A percentile compares a stretch with the other conserved stretches of the same genome.
These are phyloP conservation scores for Cryomyces minteri DNA, from an alignment of 495 filamentous ascomycete genomes.

Conservation along the genomic window DNA sequence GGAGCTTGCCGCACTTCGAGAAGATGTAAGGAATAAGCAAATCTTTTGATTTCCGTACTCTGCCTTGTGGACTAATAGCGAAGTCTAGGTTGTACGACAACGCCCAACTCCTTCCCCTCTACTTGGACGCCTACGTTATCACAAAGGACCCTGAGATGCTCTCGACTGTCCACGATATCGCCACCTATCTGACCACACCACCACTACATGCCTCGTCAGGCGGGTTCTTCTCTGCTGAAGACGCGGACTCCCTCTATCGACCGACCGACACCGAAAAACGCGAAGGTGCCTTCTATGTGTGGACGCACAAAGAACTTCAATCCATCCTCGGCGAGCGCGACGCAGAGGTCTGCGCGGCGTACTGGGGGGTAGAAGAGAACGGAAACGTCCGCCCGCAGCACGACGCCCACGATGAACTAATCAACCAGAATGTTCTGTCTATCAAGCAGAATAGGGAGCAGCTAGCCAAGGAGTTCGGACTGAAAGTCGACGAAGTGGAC, in stretches of 20 bases:
- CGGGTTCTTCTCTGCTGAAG: conserved; percentile 79
- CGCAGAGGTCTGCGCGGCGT: conserved; percentile 56
- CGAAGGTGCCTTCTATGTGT: conserved; percentile 91
- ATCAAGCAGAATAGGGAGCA: conserved; percentile 40
- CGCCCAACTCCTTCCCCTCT: conserved; percentile 68
- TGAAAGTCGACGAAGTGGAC: conserved; percentile 54
- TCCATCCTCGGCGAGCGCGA: conserved; percentile 51
- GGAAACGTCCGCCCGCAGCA: conserved; percentile 75
- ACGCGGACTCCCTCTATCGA: conserved; percentile 71
- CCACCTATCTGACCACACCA: conserved; percentile 57
- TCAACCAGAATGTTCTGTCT: conserved; percentile 58
- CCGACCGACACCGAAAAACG: conserved; percentile 66
- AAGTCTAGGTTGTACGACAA: conserved; percentile 58
- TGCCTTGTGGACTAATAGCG: background rate
- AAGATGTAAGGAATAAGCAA: conserved; percentile 46
- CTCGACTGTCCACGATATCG: conserved; percentile 65
- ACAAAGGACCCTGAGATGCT: conserved; percentile 53
- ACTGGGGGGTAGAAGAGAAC: conserved; percentile 72
- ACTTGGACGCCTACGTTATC: conserved; percentile 72
- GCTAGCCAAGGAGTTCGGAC: conserved; percentile 60
- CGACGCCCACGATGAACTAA: conserved; percentile 85
- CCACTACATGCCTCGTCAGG: conserved; percentile 48
- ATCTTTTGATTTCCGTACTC: background rate
- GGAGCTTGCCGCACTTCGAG: conserved; percentile 90
- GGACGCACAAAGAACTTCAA: conserved; percentile 79